Evolutionary conservation across 768 basidiomycete genomes (phyloP).

Genomic region (Podaxis sp.): DNA sequence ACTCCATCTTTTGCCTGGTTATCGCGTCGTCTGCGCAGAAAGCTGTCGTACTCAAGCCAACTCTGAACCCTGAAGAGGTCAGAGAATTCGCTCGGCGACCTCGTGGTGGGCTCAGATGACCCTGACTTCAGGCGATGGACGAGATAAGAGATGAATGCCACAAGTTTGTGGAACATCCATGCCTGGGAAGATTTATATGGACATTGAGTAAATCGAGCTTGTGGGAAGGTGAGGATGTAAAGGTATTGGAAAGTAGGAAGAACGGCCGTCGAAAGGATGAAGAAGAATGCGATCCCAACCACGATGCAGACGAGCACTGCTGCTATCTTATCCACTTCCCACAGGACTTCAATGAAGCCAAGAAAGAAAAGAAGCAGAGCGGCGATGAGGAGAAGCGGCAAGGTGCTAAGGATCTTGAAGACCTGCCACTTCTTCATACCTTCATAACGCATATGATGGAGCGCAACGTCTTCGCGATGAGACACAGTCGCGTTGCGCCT

Average conservation of each 20-base stretch:
- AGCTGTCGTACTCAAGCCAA: constrained; percentile 2
- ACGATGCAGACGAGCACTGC: constrained; percentile 12
- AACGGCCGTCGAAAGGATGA: constrained; percentile 17
- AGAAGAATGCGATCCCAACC: constrained; percentile 12
- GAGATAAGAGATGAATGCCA: neutral
- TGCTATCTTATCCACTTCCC: constrained; percentile 13
- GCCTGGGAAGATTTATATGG: constrained; percentile 6
- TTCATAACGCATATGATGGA: constrained; percentile 21
- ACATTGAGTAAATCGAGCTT: neutral
- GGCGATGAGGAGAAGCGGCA: constrained; percentile 18
- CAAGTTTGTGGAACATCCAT: neutral
- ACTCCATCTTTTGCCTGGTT: neutral
- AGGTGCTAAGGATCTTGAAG: constrained; percentile 17
- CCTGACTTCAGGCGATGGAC: neutral
- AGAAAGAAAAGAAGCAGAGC: constrained; percentile 21
- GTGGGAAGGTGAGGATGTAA: neutral
- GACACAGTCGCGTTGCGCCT: constrained; percentile 13
- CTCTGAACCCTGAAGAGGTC: neutral
- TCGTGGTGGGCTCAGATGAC: no score
- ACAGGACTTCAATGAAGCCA: constrained; percentile 21
- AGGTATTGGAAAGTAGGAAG: constrained; percentile 18
- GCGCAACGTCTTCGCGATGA: constrained; percentile 10
- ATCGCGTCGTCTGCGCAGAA: neutral
- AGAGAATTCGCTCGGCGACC: neutral
- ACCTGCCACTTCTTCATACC: constrained; percentile 19